A percentile compares a stretch with the other conserved stretches of the same genome.
These are phyloP conservation scores for Sisymbrium irio DNA, from an alignment of 345 rosid species.

Conservation along the genomic window DNA sequence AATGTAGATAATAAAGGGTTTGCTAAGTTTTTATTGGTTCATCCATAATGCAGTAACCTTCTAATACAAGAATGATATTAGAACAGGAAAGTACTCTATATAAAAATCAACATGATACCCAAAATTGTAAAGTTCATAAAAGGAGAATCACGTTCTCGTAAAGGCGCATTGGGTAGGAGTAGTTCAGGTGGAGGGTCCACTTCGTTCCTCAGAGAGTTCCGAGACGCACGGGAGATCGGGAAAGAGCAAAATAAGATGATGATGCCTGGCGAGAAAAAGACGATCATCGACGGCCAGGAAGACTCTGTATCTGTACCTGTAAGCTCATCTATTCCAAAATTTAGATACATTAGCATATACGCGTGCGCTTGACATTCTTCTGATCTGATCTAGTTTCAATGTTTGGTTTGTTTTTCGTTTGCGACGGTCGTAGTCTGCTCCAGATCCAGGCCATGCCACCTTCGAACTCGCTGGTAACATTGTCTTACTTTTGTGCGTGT, in stretches of 20 bases:
- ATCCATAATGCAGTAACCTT: no score
- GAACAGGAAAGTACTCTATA: no score
- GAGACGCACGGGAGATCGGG: background rate
- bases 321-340: conserved; percentile 36
- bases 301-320: conserved; percentile 93
- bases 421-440: conserved; percentile 59
- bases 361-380: conserved; percentile 11
- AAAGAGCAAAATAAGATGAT: conserved; percentile 27
- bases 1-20: no score
- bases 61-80: no score
- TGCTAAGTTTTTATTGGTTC: no score
- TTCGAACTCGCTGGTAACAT: conserved; percentile 67
- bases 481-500: background rate
- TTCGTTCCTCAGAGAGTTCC: background rate
- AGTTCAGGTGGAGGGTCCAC: background rate
- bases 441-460: conserved; percentile 66
- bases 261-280: conserved; percentile 83
- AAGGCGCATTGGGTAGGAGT: conserved; percentile 5
- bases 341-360: background rate
- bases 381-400: conserved; percentile 30
- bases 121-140: background rate
- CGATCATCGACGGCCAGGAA: conserved; percentile 68
- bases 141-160: background rate
- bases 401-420: conserved; percentile 18
- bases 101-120: background rate